A percentile compares a stretch with the other conserved stretches of the same genome.
Evolutionary conservation across 768 basidiomycete genomes (phyloP).

Genomic region (Daedaleopsis nitida): DNA sequence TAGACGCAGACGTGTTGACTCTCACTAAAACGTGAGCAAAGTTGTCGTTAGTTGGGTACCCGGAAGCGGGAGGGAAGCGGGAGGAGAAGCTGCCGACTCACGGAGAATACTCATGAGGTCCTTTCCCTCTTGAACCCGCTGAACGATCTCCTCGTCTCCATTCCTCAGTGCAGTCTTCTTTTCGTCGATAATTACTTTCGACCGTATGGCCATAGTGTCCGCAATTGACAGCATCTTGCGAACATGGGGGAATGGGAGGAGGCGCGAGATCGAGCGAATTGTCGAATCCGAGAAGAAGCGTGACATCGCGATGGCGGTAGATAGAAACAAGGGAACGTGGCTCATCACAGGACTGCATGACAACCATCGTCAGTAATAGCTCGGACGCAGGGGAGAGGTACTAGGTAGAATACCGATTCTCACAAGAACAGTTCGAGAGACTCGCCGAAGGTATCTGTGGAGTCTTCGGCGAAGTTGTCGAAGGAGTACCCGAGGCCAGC

Average conservation of each 20-base stretch:
- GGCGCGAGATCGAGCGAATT: slow-evolving; percentile 34
- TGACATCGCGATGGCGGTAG: slow-evolving; percentile 1
- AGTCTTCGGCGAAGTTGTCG: slow-evolving; percentile 15
- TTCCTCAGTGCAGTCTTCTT: slow-evolving; percentile 38
- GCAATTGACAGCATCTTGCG: slow-evolving; percentile 36
- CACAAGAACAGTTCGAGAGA: slow-evolving; percentile 15
- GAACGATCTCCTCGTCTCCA: slow-evolving; percentile 32
- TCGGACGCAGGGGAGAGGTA: too few species aligned
- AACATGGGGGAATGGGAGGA: slow-evolving; percentile 35
- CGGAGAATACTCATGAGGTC: slow-evolving; percentile 24
- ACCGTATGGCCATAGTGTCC: slow-evolving; percentile 36
- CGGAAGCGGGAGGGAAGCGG: not conserved
- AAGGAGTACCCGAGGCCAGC: slow-evolving; percentile 18
- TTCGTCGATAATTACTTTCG: slow-evolving; percentile 36
- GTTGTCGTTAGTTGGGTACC: not conserved
- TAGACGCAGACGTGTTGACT: slow-evolving; percentile 14
- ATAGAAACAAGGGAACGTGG: not conserved
- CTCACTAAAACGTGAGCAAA: slow-evolving; percentile 2
- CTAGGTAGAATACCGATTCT: too few species aligned
- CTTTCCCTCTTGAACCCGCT: slow-evolving; percentile 25
- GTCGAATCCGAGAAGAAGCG: slow-evolving; percentile 24
- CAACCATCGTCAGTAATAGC: too few species aligned
- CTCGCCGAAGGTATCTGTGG: slow-evolving; percentile 12
- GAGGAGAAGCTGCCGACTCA: not conserved
- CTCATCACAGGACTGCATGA: not conserved